A percentile compares a stretch with the other conserved stretches of the same genome.
Evolutionary conservation across 2,329 filamentous ascomycete genomes (phyloP).

Genomic region (Raffaelea albimanens): DNA sequence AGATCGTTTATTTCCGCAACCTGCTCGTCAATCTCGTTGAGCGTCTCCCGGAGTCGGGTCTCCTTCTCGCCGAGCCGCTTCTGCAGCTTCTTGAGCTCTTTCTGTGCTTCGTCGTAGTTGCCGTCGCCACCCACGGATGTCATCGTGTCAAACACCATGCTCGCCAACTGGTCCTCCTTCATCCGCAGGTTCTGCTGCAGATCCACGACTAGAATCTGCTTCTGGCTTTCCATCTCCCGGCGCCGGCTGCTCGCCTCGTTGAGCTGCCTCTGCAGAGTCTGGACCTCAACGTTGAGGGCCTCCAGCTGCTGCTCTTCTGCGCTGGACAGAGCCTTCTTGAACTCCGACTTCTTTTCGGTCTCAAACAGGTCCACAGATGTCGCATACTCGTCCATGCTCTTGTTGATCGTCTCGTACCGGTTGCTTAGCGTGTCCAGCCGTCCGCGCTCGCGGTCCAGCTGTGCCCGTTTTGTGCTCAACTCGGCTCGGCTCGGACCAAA

Average conservation of each 20-base stretch:
- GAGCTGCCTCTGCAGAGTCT: conserved; percentile 67
- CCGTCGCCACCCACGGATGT: conserved; percentile 37
- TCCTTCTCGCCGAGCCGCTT: conserved; percentile 59
- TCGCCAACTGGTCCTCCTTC: conserved; percentile 76
- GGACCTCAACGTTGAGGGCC: conserved; percentile 56
- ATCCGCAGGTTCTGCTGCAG: conserved; percentile 82
- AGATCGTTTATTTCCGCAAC: conserved; percentile 44
- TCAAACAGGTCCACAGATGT: conserved; percentile 70
- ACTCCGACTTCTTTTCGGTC: conserved; percentile 72
- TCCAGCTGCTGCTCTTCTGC: conserved; percentile 80
- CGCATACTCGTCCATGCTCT: conserved; percentile 64
- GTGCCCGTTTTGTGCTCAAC: conserved; percentile 62
- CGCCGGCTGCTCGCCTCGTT: conserved; percentile 64
- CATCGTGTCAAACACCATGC: conserved; percentile 60
- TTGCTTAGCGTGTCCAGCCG: conserved; percentile 61
- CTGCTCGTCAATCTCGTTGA: conserved; percentile 54
- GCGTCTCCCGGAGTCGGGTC: conserved; percentile 62
- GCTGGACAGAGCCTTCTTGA: conserved; percentile 78
- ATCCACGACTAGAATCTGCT: conserved; percentile 76
- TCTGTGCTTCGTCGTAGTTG: conserved; percentile 66
- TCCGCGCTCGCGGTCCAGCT: conserved; percentile 63
- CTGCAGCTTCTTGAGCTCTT: conserved; percentile 70
- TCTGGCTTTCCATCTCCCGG: conserved; percentile 68
- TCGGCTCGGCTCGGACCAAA: conserved; percentile 74
- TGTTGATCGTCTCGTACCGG: conserved; percentile 60